Conservation (phyloP, 1,284 basidiomycete genomes). For the Trichosporon sp. region DNA sequence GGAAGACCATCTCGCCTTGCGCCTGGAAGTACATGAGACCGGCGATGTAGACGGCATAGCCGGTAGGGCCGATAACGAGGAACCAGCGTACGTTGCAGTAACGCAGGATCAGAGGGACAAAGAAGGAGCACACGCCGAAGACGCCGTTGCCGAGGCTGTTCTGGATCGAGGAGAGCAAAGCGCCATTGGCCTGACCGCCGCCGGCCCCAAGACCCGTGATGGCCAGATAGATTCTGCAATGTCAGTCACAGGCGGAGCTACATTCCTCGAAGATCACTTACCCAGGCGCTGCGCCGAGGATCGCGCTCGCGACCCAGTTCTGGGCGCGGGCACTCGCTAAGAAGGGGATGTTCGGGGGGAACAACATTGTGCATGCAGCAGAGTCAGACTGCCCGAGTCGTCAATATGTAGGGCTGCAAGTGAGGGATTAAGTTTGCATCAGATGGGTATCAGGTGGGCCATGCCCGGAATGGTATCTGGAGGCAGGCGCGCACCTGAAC, state of each 20-base stretch:
- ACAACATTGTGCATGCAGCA: not conserved
- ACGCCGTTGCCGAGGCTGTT: constrained; percentile 6
- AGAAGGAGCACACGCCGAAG: constrained; percentile 5
- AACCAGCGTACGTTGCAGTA: constrained; percentile 3
- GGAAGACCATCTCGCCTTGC: constrained; percentile 1
- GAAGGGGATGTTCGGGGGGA: not conserved
- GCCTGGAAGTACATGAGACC: constrained; percentile 9
- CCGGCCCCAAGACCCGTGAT: constrained; percentile 2
- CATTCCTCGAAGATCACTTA: not conserved
- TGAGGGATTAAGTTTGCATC: not conserved
- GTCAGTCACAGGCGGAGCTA: not conserved
- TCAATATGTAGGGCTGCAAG: not conserved
- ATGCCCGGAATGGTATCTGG: not conserved
- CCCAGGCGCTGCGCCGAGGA: not conserved
- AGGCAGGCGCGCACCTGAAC: not conserved
- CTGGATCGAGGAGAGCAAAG: not conserved
- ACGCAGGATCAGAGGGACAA: not conserved
- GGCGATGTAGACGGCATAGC: constrained; percentile 4
- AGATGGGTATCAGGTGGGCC: not conserved
- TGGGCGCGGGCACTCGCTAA: not conserved
- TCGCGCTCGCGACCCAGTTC: constrained; percentile 2
- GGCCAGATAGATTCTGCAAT: not conserved
- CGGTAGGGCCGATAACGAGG: constrained; percentile 5
- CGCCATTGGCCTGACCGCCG: not conserved
- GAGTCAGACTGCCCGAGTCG: not conserved